A percentile compares a stretch with the other conserved stretches of the same genome.
Conservation (phyloP, 2,329 filamentous ascomycete species). For the Cladosporium sphaerospermum region DNA sequence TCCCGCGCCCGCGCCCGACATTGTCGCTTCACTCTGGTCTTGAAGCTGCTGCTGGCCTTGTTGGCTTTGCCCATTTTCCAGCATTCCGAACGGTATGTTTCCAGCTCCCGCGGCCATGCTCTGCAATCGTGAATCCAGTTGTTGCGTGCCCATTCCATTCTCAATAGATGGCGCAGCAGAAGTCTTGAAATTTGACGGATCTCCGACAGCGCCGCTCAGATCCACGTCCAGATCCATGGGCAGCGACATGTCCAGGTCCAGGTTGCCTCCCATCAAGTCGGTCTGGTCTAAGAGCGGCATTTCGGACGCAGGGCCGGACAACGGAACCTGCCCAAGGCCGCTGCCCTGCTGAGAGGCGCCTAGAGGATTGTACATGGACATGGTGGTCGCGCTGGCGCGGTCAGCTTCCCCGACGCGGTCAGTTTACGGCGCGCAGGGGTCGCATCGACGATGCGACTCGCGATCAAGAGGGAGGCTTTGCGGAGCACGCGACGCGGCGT, state of each 20-base stretch:
- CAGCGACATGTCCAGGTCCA: constrained; percentile 42
- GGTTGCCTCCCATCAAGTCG: constrained; percentile 30
- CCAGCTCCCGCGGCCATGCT: background rate
- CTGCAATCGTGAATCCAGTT: constrained; percentile 13
- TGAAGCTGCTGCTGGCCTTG: constrained; percentile 26
- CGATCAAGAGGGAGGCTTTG: constrained; percentile 3
- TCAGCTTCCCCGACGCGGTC: constrained; percentile 1
- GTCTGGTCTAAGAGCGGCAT: constrained; percentile 65
- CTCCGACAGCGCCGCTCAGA: constrained; percentile 27
- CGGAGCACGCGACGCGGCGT: background rate
- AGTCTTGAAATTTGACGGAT: constrained; percentile 17
- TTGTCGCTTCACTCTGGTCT: constrained; percentile 14
- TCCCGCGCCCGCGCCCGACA: constrained; percentile 46
- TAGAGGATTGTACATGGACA: constrained; percentile 8
- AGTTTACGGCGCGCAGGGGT: constrained; percentile 2
- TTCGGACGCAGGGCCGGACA: constrained; percentile 23
- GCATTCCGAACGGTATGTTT: constrained; percentile 19
- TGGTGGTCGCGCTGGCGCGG: constrained; percentile 2
- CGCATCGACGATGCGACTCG: constrained; percentile 7
- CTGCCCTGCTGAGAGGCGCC: constrained; percentile 1
- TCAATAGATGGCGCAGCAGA: background rate
- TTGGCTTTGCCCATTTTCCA: constrained; percentile 17
- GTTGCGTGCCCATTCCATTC: constrained; percentile 1
- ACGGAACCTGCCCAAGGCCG: constrained; percentile 16
- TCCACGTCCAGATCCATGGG: constrained; percentile 43